Conservation (phyloP, 345 rosid genomes). For the Lumnitzera racemosa region DNA sequence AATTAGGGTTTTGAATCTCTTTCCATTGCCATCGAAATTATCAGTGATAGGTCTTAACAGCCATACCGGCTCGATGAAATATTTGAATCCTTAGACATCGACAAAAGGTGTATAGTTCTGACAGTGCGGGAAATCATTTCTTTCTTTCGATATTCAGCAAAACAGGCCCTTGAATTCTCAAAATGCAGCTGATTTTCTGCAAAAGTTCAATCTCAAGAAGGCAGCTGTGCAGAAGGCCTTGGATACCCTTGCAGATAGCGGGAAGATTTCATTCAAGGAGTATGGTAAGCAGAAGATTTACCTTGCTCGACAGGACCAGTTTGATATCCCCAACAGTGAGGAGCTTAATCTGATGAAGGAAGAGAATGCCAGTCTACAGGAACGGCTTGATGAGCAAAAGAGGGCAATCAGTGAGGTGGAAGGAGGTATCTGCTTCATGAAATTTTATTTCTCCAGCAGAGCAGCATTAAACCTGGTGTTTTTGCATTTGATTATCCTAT, state of each 20-base stretch:
- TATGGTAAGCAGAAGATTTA: constrained; percentile 94
- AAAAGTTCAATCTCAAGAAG: constrained; percentile 91
- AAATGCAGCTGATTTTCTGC: constrained; percentile 80
- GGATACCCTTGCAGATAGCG: constrained; percentile 67
- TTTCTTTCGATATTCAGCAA: constrained; percentile 36
- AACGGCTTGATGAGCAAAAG: constrained; percentile 54
- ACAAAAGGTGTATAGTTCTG: not conserved
- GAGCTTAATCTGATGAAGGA: constrained; percentile 83
- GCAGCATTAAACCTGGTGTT: not conserved
- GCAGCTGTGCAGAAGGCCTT: constrained; percentile 76
- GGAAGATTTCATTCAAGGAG: constrained; percentile 79
- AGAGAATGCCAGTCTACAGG: constrained; percentile 56
- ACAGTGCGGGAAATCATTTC: not conserved
- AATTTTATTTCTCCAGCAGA: not conserved
- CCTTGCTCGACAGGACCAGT: constrained; percentile 89
- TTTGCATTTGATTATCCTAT: too few species aligned
- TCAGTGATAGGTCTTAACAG: constrained; percentile 18
- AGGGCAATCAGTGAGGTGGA: constrained; percentile 48
- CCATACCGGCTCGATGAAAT: too few species aligned
- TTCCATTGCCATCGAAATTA: constrained; percentile 43
- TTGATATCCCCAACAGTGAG: constrained; percentile 68
- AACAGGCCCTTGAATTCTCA: constrained; percentile 84
- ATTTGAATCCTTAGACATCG: too few species aligned
- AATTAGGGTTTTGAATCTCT: not conserved
- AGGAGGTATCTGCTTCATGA: constrained; percentile 40